Evolutionary conservation across 1,139 yeast species (phyloP).

Genomic region (Wickerhamiella infanticola): DNA sequence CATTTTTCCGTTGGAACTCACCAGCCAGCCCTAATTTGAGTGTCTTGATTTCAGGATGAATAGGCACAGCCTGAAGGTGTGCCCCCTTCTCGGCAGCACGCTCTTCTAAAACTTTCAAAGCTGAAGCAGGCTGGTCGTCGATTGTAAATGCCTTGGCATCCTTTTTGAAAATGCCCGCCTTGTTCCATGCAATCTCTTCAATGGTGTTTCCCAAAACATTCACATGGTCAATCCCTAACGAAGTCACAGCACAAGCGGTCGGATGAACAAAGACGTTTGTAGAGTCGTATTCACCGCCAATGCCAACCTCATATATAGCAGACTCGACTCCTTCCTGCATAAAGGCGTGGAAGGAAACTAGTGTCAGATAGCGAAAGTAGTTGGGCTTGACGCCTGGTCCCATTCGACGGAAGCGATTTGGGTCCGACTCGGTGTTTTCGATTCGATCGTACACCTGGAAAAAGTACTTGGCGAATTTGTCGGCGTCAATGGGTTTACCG

Average conservation of each 20-base stretch:
- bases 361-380: constrained; percentile 80
- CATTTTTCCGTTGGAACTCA: constrained; percentile 70
- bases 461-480: constrained; percentile 70
- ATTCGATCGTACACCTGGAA: constrained; percentile 87
- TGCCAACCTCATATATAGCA: constrained; percentile 94
- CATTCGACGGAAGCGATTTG: constrained; percentile 53
- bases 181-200: constrained; percentile 89
- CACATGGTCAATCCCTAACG: constrained; percentile 88
- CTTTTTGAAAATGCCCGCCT: constrained; percentile 77
- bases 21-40: constrained; percentile 69
- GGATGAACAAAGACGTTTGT: constrained; percentile 77
- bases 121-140: constrained; percentile 40
- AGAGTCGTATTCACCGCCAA: constrained; percentile 94
- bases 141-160: constrained; percentile 55
- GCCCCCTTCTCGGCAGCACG: constrained; percentile 56
- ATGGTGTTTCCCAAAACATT: constrained; percentile 77
- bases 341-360: constrained; percentile 82
- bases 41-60: constrained; percentile 25
- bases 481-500: constrained; percentile 72
- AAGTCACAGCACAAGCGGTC: constrained; percentile 70
- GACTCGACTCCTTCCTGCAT: constrained; percentile 76
- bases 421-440: constrained; percentile 41
- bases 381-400: constrained; percentile 68
- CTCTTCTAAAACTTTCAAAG: constrained; percentile 30
- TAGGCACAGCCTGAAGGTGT: constrained; percentile 36